phyloP scores from a whole-genome alignment of 2,329 filamentous ascomycete species.

The Harringtonia lauricola region DNA sequence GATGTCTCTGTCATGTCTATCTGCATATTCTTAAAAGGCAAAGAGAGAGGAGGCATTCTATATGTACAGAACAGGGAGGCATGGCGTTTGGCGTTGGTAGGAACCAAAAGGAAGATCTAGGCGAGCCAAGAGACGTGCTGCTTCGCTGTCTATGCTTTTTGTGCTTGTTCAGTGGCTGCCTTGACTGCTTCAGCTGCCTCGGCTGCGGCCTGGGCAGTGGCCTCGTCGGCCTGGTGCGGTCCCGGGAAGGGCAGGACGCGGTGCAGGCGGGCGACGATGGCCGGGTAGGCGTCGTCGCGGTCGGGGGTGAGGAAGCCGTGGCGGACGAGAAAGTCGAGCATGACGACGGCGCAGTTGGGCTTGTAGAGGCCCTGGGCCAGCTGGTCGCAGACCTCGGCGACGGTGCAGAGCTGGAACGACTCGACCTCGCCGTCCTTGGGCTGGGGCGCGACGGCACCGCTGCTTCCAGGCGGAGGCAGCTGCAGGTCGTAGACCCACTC shows the following conservation, averaged over 20 bases:
- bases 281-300: slow-evolving; percentile 67
- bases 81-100: background rate
- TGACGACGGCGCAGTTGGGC: slow-evolving; percentile 76
- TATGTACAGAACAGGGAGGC: too few relatives aligned
- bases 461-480: slow-evolving; percentile 45
- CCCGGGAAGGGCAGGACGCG: slow-evolving; percentile 72
- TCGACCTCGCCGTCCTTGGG: slow-evolving; percentile 87
- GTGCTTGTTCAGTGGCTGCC: too few relatives aligned
- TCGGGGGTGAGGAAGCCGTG: slow-evolving; percentile 69
- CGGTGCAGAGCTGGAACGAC: slow-evolving; percentile 64
- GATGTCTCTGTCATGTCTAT: too few relatives aligned
- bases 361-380: slow-evolving; percentile 73
- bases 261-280: slow-evolving; percentile 67
- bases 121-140: too few relatives aligned
- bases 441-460: slow-evolving; percentile 44
- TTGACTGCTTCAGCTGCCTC: too few relatives aligned
- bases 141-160: too few relatives aligned
- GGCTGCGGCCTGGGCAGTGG: too few relatives aligned
- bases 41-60: too few relatives aligned
- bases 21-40: too few relatives aligned
- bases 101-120: background rate
- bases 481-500: slow-evolving; percentile 89
- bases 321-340: slow-evolving; percentile 83
- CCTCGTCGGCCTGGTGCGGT: slow-evolving; percentile 31
- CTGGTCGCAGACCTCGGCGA: slow-evolving; percentile 59